Evolutionary conservation across 1,284 basidiomycete species (phyloP), one percentile per base, ranked within the genome.

Genomic region (Coniferiporia weirii): DNA sequence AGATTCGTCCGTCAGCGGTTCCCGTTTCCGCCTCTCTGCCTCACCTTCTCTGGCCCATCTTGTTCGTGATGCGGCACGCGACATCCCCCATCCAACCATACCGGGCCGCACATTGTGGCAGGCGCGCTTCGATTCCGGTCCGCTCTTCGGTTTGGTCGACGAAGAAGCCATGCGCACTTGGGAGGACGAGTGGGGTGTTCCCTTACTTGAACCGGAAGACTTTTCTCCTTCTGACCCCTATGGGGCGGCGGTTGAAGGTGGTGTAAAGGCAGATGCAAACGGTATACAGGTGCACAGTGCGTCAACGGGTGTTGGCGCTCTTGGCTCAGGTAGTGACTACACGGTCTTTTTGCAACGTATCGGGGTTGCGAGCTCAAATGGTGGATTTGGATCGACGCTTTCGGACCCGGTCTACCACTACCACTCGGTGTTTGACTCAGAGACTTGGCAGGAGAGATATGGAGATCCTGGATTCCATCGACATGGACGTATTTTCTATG

Each of bases 31-130:
- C 12, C 76, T 78, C 36, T 59, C 66, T 43, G 84, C 76, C 4
- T 90, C 87, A 0, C 91, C 93, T n/a, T 93, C 91, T 0, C 82
- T 98, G 2, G 86, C 89, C 0, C 82, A 87, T 65, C 75, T 96
- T 20, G 76, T 96, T 54, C 80, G 80, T 52, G 69, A 79, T 45
- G 82, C 82, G 1, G 92, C 92, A 0, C 72, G 82, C 52, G 80
- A 87, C 49, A 74, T 92, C 46, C 77, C 82, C 15, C 89, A 93
- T 67, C 87, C 87, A 40, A 60, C 59, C 6, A 52, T 76, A 46
- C 63, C 72, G 3, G 70, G 70, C 3, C 80, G 75, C 64, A 81
- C 81, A 0, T 75, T 89, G 5, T 89, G 87, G 87, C 84, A 89
- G 65, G 84, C 87, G 0, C 74, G 72, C 12, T 62, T 73, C 12